Evolutionary conservation across 768 basidiomycete genomes (phyloP), one percentile per base, ranked within the genome.

Genomic region (Boletellus emodensis): DNA sequence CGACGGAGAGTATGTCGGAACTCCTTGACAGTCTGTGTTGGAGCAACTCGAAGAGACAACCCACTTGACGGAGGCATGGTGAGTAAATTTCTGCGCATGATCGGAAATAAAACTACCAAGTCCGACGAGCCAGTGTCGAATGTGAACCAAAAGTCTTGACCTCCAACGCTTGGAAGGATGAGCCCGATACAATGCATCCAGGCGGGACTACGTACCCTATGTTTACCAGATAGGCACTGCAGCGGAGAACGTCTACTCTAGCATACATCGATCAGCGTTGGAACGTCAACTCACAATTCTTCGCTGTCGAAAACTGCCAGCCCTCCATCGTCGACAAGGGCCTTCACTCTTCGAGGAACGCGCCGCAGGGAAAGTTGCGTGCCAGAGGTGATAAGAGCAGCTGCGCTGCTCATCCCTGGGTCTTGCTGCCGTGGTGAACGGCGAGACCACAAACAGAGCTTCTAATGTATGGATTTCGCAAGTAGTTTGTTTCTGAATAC

Each of bases 111-210:
- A 32, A 59, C 40, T 55, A 79, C 80, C 55, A 83, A 57, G 60
- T 82, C 81, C 1, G 82, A 74, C 4, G 80, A 83, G 42, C 81
- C 81, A 8, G 81, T 82, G 58, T 82, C 80, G 26, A 81, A 64
- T 4, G 78, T 72, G 18, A 75, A 67, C 59, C 68, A 67, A 49
- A 81, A 73, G 36, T 64, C 52, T 59, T 77, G 74, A 4, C 66
- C 69, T 40, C 75, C 75, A 40, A 78, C 63, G 32, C 75, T 79
- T 49, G 8, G 43, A 26, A 48, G 33, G 11, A 41, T 62, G 49
- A 38, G 48, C 33, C 20, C 28, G 33, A 24, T 40, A 26, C 15
- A 38, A 14, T 32, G 18, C n/a, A 43, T 35, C 41, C 11, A 22
- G 20, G 7, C 7, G 51, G 45, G 33, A 30, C 9, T 0, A 46